phyloP scores from a whole-genome alignment of 164 flowering plant genomes.

The Stephania japonica region DNA sequence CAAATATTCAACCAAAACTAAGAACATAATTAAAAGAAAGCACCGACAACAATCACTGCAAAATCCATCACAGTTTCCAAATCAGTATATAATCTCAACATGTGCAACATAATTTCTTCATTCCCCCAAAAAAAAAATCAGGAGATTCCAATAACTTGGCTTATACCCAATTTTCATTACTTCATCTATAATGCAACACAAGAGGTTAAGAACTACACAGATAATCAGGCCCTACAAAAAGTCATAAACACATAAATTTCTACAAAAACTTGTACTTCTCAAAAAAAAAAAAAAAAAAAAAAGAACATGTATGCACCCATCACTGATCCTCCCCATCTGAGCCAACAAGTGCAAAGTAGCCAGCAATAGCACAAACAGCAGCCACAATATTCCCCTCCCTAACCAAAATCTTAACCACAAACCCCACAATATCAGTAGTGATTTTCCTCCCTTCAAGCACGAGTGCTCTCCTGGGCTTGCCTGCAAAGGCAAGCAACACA shows the following conservation, averaged over 20 bases:
- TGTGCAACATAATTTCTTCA: neutral
- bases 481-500: constrained; percentile 58
- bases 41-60: no score
- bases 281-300: neutral
- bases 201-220: neutral
- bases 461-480: constrained; percentile 55
- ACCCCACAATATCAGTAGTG: constrained; percentile 47
- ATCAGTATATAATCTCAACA: neutral
- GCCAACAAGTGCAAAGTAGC: constrained; percentile 27
- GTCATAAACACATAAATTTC: neutral
- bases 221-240: neutral
- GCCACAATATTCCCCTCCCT: constrained; percentile 41
- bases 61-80: neutral
- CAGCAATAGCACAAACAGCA: constrained; percentile 39
- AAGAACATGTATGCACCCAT: no score
- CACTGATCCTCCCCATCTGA: constrained; percentile 3
- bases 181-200: neutral
- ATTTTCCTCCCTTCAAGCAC: constrained; percentile 53
- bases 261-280: neutral
- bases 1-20: no score
- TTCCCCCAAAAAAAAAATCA: neutral
- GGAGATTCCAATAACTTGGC: neutral
- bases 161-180: neutral
- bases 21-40: no score
- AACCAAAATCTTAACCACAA: constrained; percentile 34